Conservation (phyloP, 2,329 filamentous ascomycete species). For the Cercospora janseana region DNA sequence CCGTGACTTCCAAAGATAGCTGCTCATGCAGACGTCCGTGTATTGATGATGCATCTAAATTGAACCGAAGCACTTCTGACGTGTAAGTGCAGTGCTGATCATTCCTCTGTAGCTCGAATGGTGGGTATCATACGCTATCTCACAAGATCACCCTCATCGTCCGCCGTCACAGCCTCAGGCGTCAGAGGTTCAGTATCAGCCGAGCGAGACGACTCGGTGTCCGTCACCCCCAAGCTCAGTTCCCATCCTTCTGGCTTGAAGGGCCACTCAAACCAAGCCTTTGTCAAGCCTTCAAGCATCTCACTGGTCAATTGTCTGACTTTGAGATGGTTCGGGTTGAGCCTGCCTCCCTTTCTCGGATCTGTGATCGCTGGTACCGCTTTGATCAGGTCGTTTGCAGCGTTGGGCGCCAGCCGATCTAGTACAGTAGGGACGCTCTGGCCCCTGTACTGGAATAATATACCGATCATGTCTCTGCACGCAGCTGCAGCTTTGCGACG, state of each 20-base stretch:
- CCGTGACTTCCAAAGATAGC: too few relatives aligned
- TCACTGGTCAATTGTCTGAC: slow-evolving; percentile 52
- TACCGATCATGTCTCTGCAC: slow-evolving; percentile 50
- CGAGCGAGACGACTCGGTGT: background rate
- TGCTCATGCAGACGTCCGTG: too few relatives aligned
- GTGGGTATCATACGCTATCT: background rate
- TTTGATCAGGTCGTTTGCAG: slow-evolving; percentile 53
- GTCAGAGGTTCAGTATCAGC: background rate
- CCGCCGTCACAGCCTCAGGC: slow-evolving; percentile 9
- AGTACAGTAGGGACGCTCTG: slow-evolving; percentile 48
- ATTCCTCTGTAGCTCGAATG: too few relatives aligned
- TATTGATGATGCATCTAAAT: too few relatives aligned
- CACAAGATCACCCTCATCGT: background rate
- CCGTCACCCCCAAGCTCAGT: slow-evolving; percentile 21
- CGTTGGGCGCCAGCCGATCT: slow-evolving; percentile 59
- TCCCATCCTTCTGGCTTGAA: slow-evolving; percentile 44
- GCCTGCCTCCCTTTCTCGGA: slow-evolving; percentile 46
- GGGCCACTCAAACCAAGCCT: slow-evolving; percentile 65
- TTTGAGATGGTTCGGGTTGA: slow-evolving; percentile 45
- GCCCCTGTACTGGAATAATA: slow-evolving; percentile 41
- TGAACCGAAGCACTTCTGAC: too few relatives aligned
- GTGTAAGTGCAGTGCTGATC: too few relatives aligned
- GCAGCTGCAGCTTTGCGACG: slow-evolving; percentile 27
- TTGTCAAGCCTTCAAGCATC: slow-evolving; percentile 59
- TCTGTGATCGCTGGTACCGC: slow-evolving; percentile 54